Evolutionary conservation across 768 basidiomycete species (phyloP).

Genomic region (Hemileccinum rubropunctum): DNA sequence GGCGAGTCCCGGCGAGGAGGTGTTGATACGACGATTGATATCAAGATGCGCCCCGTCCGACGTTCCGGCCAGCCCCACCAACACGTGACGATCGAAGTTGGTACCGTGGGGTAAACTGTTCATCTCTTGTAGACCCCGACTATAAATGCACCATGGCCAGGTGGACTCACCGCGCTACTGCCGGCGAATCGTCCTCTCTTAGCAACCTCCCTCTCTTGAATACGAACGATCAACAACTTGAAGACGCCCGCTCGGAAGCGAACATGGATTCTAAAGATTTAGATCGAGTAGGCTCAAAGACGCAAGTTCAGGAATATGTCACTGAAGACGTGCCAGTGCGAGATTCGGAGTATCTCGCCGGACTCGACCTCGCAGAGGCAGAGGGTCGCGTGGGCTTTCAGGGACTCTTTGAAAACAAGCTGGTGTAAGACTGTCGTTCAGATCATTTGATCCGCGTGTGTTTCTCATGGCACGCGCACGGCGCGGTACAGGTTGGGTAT

Average conservation of each 20-base stretch:
- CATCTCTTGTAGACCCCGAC: too few relatives aligned
- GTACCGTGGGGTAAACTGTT: too few relatives aligned
- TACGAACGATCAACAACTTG: slow-evolving; percentile 6
- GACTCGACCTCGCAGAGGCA: slow-evolving; percentile 10
- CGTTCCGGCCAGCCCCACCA: too few relatives aligned
- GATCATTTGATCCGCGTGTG: background rate
- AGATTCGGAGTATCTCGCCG: background rate
- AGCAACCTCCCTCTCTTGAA: slow-evolving; percentile 2
- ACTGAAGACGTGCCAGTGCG: background rate
- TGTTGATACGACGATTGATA: too few relatives aligned
- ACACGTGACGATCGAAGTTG: too few relatives aligned
- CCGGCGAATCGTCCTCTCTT: slow-evolving; percentile 14
- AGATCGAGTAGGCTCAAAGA: background rate
- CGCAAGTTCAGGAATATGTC: background rate
- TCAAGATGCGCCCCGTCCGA: too few relatives aligned
- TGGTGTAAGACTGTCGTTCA: slow-evolving; percentile 19
- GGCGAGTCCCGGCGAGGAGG: too few relatives aligned
- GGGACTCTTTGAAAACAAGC: slow-evolving; percentile 28
- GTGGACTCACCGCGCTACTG: slow-evolving; percentile 1
- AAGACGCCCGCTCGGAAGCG: background rate
- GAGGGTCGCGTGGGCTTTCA: slow-evolving; percentile 25
- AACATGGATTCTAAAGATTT: slow-evolving; percentile 11
- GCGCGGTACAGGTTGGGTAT: slow-evolving; percentile 24
- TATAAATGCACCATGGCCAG: slow-evolving; percentile 12
- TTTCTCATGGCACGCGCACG: slow-evolving; percentile 7